phyloP scores from a whole-genome alignment of 2,329 filamentous ascomycete genomes.

The Calonectria henricotiae region DNA sequence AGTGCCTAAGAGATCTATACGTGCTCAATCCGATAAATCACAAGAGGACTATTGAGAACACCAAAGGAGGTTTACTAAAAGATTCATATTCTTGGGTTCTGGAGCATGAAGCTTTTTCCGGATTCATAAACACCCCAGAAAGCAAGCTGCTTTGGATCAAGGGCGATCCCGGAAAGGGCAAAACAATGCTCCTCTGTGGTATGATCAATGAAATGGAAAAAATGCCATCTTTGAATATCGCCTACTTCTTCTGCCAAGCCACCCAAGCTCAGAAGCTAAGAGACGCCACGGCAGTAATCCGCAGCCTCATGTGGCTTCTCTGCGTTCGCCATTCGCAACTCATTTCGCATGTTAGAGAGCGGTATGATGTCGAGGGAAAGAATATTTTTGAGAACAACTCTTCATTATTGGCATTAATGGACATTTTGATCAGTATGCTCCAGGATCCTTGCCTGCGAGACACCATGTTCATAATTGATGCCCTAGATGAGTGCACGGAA shows the following conservation, averaged over 20 bases:
- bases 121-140: conserved; percentile 47
- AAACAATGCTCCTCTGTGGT: conserved; percentile 58
- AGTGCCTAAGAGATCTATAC: conserved; percentile 9
- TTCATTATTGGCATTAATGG: conserved; percentile 56
- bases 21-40: not conserved
- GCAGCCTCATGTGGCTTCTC: conserved; percentile 63
- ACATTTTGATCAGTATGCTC: conserved; percentile 61
- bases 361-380: conserved; percentile 56
- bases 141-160: conserved; percentile 42
- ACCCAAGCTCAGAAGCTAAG: conserved; percentile 58
- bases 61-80: not conserved
- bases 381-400: conserved; percentile 60
- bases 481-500: conserved; percentile 1
- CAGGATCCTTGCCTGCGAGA: conserved; percentile 24
- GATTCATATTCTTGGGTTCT: not conserved
- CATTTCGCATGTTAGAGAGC: conserved; percentile 56
- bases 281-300: conserved; percentile 61
- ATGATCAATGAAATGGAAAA: conserved; percentile 51
- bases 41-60: conserved; percentile 40
- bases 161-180: conserved; percentile 56
- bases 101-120: conserved; percentile 44
- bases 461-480: conserved; percentile 41
- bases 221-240: conserved; percentile 5
- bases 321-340: conserved; percentile 56
- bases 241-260: conserved; percentile 64